Evolutionary conservation across 2,329 filamentous ascomycete species (phyloP).

Genomic region (Sclerotinia subarctica): DNA sequence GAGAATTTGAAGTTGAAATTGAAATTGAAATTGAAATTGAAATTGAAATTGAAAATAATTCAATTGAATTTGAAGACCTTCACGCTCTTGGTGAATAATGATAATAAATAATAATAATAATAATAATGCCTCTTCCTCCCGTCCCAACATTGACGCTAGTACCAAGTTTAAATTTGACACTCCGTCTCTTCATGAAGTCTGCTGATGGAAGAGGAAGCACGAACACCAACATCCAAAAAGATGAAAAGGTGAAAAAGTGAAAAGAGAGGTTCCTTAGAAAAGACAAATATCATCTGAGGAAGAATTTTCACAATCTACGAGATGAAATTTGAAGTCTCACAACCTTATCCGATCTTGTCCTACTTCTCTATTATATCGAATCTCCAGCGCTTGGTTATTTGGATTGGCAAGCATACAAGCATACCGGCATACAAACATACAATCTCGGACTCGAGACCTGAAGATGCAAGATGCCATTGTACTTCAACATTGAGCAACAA

Average conservation of each 20-base stretch:
- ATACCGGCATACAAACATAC: neutral
- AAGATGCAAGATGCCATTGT: conserved; percentile 19
- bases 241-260: neutral
- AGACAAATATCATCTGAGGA: conserved; percentile 11
- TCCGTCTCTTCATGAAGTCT: conserved; percentile 17
- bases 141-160: conserved; percentile 8
- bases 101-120: too few species aligned
- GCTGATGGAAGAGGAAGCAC: conserved; percentile 6
- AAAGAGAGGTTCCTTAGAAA: neutral
- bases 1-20: neutral
- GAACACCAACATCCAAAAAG: conserved; percentile 15
- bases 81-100: neutral
- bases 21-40: too few species aligned
- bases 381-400: conserved; percentile 12
- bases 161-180: conserved; percentile 20
- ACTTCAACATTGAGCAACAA: conserved; percentile 15
- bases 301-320: conserved; percentile 15
- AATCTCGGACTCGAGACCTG: conserved; percentile 16
- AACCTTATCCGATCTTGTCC: conserved; percentile 25
- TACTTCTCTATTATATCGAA: conserved; percentile 21
- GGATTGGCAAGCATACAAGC: conserved; percentile 4
- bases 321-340: conserved; percentile 22
- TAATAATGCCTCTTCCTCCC: neutral
- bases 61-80: neutral
- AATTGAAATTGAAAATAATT: neutral